Evolutionary conservation across 148 eudicot species (phyloP).

Genomic region (Nyssa sinensis): DNA sequence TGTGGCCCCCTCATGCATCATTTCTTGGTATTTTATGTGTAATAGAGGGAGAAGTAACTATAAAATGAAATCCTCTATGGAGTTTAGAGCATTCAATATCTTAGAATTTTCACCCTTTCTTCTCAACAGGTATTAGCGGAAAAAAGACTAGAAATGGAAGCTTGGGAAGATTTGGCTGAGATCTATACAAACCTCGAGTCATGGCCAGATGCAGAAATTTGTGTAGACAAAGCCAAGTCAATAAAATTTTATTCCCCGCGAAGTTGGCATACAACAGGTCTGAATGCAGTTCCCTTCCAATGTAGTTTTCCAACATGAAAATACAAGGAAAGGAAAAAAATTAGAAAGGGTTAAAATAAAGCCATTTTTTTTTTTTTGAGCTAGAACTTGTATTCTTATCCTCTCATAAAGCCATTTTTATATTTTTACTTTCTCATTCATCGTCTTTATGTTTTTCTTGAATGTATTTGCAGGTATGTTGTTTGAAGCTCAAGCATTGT

Average conservation of each 20-base stretch:
- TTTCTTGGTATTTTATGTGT: not conserved
- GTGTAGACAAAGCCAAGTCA: constrained; percentile 60
- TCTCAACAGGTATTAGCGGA: constrained; percentile 31
- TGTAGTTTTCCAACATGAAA: not conserved
- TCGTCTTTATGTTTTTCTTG: not conserved
- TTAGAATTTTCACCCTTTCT: constrained; percentile 2
- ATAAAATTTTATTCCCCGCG: constrained; percentile 48
- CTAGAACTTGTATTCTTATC: too few species aligned
- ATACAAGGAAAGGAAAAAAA: not conserved
- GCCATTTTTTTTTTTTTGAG: too few species aligned
- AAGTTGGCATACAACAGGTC: constrained; percentile 83
- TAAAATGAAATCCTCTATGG: too few species aligned
- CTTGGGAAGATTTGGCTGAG: constrained; percentile 82
- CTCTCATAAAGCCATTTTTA: too few species aligned
- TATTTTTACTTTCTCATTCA: not conserved
- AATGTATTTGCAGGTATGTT: constrained; percentile 41
- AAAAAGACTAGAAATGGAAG: constrained; percentile 61
- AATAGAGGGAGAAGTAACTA: not conserved
- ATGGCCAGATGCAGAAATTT: constrained; percentile 68
- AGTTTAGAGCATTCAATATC: constrained; percentile 2
- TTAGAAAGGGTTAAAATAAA: too few species aligned
- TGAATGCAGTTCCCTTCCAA: not conserved
- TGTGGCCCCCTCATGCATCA: not conserved
- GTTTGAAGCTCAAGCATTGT: constrained; percentile 39
- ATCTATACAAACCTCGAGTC: constrained; percentile 63